phyloP scores from a whole-genome alignment of 768 basidiomycete species.

The Mycena haematopus region DNA sequence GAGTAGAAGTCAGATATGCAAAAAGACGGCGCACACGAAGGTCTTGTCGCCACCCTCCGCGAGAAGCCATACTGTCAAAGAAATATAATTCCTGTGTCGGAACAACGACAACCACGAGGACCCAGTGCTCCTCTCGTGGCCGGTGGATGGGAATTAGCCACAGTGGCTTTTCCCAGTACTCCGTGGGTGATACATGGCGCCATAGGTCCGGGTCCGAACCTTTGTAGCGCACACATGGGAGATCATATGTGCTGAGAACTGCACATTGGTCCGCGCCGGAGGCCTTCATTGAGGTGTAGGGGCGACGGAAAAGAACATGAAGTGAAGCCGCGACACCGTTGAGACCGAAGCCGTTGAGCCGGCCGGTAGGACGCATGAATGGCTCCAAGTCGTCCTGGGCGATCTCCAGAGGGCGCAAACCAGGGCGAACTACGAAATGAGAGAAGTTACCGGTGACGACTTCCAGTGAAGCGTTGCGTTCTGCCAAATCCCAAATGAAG shows the following conservation, averaged over 20 bases:
- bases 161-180: slow-evolving; percentile 38
- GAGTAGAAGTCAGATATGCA: too few relatives aligned
- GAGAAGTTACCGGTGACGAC: too few relatives aligned
- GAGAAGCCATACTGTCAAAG: slow-evolving; percentile 40
- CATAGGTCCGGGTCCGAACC: slow-evolving; percentile 32
- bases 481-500: too few relatives aligned
- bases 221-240: slow-evolving; percentile 28
- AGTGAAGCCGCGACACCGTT: slow-evolving; percentile 35
- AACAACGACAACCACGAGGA: slow-evolving; percentile 35
- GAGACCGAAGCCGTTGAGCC: slow-evolving; percentile 36
- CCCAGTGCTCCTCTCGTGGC: slow-evolving; percentile 38
- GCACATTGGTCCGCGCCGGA: slow-evolving; percentile 7
- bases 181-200: slow-evolving; percentile 11
- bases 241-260: slow-evolving; percentile 31
- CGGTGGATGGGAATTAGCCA: slow-evolving; percentile 50
- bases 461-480: too few relatives aligned
- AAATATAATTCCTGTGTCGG: slow-evolving; percentile 29
- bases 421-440: too few relatives aligned
- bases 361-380: not conserved
- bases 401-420: too few relatives aligned
- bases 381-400: too few relatives aligned
- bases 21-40: not conserved
- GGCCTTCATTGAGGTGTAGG: not conserved
- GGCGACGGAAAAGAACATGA: not conserved
- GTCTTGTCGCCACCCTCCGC: slow-evolving; percentile 10